Conservation (phyloP, 441 rosid genomes). For the Adansonia grandidieri region DNA sequence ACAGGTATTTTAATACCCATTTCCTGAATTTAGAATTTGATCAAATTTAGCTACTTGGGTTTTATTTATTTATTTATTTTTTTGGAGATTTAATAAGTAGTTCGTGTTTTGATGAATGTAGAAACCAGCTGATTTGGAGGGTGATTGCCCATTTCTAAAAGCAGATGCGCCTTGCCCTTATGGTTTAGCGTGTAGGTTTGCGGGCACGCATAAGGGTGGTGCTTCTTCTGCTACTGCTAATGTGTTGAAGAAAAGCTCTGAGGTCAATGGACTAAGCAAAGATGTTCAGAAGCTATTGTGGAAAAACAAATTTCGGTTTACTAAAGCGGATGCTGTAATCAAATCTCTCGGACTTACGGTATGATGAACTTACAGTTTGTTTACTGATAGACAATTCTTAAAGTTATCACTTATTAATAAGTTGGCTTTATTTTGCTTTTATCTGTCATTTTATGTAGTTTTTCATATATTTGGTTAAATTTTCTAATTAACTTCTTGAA, state of each 20-base stretch:
- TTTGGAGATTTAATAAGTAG: background rate
- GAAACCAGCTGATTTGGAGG: constrained; percentile 90
- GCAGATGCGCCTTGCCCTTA: constrained; percentile 62
- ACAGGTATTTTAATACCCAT: constrained; percentile 53
- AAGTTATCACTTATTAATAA: background rate
- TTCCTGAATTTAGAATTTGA: background rate
- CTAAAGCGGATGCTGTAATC: constrained; percentile 73
- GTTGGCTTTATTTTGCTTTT: background rate
- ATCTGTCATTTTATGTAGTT: background rate
- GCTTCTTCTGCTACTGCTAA: constrained; percentile 24
- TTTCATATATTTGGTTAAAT: background rate
- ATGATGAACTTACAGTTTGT: constrained; percentile 20
- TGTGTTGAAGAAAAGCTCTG: constrained; percentile 37
- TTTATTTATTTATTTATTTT: background rate
- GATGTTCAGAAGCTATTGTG: constrained; percentile 86
- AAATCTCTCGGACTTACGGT: constrained; percentile 78
- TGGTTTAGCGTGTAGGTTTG: constrained; percentile 86
- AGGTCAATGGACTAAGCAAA: constrained; percentile 70
- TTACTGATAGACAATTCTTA: background rate
- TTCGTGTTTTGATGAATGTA: constrained; percentile 36
- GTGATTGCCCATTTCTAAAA: constrained; percentile 74
- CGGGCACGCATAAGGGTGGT: constrained; percentile 57
- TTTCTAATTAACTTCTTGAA: background rate
- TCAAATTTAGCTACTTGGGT: background rate
- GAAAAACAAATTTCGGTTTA: constrained; percentile 77